Evolutionary conservation across 768 basidiomycete species (phyloP).

Genomic region (Mycena amicta): DNA sequence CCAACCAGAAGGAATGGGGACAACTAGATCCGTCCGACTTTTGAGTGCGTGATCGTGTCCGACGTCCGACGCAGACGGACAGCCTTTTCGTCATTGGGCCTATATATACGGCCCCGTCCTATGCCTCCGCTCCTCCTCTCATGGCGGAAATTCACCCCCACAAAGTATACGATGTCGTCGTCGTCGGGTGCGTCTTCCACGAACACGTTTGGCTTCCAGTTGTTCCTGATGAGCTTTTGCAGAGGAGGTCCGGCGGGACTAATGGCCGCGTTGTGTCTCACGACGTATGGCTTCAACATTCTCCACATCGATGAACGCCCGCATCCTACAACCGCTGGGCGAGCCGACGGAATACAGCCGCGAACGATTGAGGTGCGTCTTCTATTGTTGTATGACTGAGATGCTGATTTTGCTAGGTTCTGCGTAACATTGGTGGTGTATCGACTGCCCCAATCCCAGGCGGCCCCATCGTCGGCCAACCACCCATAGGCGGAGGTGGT

Average conservation of each 20-base stretch:
- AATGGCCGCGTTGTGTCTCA: conserved; percentile 24
- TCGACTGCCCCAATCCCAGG: conserved; percentile 17
- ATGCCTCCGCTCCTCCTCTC: not conserved
- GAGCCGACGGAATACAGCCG: conserved; percentile 60
- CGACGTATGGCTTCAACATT: conserved; percentile 22
- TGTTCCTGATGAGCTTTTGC: not conserved
- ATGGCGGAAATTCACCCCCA: conserved; percentile 14
- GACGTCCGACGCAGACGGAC: conserved; percentile 16
- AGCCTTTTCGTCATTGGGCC: not conserved
- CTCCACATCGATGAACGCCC: conserved; percentile 23
- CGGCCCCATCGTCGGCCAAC: conserved; percentile 9
- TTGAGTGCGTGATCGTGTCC: no score
- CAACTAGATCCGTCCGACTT: not conserved
- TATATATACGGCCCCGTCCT: not conserved
- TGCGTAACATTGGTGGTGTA: conserved; percentile 23
- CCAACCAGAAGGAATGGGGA: not conserved
- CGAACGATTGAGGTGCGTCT: conserved; percentile 47
- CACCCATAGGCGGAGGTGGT: conserved; percentile 18
- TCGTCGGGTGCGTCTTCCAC: conserved; percentile 17
- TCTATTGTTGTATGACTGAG: no score
- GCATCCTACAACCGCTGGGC: conserved; percentile 38
- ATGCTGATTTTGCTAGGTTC: conserved; percentile 8
- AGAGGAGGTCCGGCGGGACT: conserved; percentile 21
- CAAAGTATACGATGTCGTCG: conserved; percentile 21
- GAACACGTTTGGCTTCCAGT: not conserved